Evolutionary conservation across 805 yeast genomes (phyloP).

Genomic region (Ogataea henricii): DNA sequence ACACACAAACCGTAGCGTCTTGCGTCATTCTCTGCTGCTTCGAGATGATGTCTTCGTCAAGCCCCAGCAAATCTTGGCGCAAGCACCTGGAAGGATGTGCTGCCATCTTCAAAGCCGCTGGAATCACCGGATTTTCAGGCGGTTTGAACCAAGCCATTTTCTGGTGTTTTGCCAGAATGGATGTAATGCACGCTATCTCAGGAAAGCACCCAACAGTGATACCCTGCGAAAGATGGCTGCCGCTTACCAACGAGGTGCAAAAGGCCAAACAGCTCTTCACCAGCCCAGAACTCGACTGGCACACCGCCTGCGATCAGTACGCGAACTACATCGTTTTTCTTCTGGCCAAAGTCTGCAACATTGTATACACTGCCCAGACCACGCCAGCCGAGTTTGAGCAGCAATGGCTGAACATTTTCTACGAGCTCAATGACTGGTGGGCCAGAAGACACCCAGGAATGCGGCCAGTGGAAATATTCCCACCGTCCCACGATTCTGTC

Average conservation of each 20-base stretch:
- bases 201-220: constrained; percentile 42
- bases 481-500: constrained; percentile 28
- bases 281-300: constrained; percentile 13
- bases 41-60: constrained; percentile 44
- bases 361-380: constrained; percentile 29
- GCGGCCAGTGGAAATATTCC: constrained; percentile 30
- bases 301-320: constrained; percentile 33
- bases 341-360: constrained; percentile 38
- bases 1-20: constrained; percentile 21
- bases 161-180: constrained; percentile 48
- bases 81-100: constrained; percentile 46
- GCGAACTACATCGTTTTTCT: constrained; percentile 44
- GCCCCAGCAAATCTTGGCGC: constrained; percentile 38
- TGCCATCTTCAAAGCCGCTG: constrained; percentile 38
- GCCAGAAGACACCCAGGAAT: constrained; percentile 35
- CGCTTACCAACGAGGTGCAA: constrained; percentile 22
- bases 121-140: constrained; percentile 40
- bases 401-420: constrained; percentile 41
- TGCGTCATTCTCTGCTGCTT: constrained; percentile 37
- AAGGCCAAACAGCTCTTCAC: constrained; percentile 28
- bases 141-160: constrained; percentile 40
- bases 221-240: constrained; percentile 39
- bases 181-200: constrained; percentile 41
- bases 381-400: constrained; percentile 30
- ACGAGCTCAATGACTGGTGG: constrained; percentile 41